Evolutionary conservation across 2,329 filamentous ascomycete genomes (phyloP).

Genomic region (Apiospora pterosperma): DNA sequence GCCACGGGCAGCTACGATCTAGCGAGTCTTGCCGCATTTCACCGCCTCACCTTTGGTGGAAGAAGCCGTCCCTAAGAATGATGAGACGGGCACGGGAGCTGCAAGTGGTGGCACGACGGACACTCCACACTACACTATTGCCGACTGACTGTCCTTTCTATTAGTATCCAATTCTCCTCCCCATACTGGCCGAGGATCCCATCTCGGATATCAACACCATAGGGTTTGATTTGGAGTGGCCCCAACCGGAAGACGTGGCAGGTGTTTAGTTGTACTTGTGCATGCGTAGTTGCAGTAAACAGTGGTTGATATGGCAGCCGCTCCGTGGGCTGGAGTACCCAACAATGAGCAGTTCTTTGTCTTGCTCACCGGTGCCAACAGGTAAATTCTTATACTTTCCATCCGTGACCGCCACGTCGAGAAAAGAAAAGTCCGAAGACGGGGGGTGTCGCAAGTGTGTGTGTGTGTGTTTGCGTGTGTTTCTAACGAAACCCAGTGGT

Average conservation of each 20-base stretch:
- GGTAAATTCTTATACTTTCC: conserved; percentile 18
- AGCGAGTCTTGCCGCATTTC: conserved; percentile 12
- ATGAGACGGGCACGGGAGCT: not conserved
- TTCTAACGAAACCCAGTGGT: conserved; percentile 54
- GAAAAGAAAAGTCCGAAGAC: no score
- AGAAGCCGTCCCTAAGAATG: not conserved
- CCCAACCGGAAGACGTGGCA: not conserved
- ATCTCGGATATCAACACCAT: not conserved
- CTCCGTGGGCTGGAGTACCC: conserved; percentile 26
- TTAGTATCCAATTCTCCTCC: not conserved
- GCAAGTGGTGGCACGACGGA: not conserved
- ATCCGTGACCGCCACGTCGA: not conserved
- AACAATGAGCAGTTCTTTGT: conserved; percentile 29
- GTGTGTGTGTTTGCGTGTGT: not conserved
- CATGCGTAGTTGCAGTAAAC: not conserved
- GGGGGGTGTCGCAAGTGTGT: conserved; percentile 3
- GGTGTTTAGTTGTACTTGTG: not conserved
- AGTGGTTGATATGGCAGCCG: conserved; percentile 17
- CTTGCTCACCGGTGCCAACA: conserved; percentile 29
- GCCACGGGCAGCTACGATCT: not conserved
- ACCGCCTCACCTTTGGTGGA: conserved; percentile 18
- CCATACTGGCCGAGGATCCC: not conserved
- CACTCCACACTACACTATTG: not conserved
- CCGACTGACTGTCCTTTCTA: not conserved
- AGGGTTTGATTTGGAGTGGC: not conserved